Base-by-base conservation (phyloP, 495 filamentous ascomycete genomes). In the Neurospora pannonica region DNA sequence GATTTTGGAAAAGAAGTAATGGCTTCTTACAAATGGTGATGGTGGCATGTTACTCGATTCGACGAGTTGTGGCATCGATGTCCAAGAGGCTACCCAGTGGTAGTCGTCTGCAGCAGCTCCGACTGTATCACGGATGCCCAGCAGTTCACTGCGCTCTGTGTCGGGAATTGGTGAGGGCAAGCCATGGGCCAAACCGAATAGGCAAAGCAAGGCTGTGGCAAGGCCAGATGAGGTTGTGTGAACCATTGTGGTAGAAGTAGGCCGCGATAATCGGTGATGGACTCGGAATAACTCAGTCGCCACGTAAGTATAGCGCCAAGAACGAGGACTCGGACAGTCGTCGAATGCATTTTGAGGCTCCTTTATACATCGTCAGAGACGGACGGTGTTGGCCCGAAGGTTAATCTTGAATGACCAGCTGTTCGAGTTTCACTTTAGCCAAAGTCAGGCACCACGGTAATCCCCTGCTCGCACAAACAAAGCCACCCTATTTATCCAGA, bases 1-100 rank as follows among this genome's bases (percentile, higher is more conserved):
- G 38, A 4, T 11, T 4, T 7, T 38, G 11, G 46, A 43, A 1
- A 31, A 3, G 19, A 17, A 24, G 73, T 24, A 19, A 34, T 71
- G 28, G 46, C 11, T 42, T 80, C 87, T 40, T 84, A 91, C 89
- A 77, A 88, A 92, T 40, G 88, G 88, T 2, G 84, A 76, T 1
- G 87, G 86, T 13, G 90, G 90, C 71, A 92, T 84, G 77, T 92
- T 92, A 72, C 79, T 84, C 37, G 84, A 85, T 75, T 93, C 90
- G 6, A 89, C 88, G 19, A 90, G 78, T 80, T 92, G 90, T 4
- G 90, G 89, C 90, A 91, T 92, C 9, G 88, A 83, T 0, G 88
- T 87, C 90, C 90, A 92, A 2, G 89, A 88, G 73, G 86, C 85
- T 9, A 91, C 88, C 91, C 91, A 93, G 74, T 90, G 89, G 34